Conservation (phyloP, 768 basidiomycete genomes). For the Lentinula guzmanii region DNA sequence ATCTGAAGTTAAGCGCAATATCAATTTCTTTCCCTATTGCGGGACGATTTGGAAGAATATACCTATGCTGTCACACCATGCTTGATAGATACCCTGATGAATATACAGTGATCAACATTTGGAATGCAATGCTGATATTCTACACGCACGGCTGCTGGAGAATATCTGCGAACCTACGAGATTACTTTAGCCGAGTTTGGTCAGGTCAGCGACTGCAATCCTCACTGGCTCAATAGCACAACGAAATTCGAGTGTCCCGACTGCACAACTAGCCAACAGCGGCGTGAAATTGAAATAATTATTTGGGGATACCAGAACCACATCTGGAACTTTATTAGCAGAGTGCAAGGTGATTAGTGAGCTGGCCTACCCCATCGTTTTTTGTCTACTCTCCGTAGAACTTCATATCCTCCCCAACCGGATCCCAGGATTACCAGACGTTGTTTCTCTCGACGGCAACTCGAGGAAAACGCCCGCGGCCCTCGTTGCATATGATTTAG, state of each 20-base stretch:
- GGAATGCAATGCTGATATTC: background rate
- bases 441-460: constrained; percentile 27
- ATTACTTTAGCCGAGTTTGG: background rate
- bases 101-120: background rate
- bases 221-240: constrained; percentile 77
- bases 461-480: constrained; percentile 17
- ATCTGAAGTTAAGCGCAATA: constrained; percentile 29
- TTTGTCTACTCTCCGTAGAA: constrained; percentile 62
- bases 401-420: constrained; percentile 75
- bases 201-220: background rate
- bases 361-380: constrained; percentile 53
- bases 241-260: constrained; percentile 80
- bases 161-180: constrained; percentile 46
- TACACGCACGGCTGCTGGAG: constrained; percentile 46
- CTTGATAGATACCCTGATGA: constrained; percentile 55
- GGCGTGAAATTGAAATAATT: constrained; percentile 68
- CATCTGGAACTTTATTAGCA: constrained; percentile 34
- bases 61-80: constrained; percentile 75
- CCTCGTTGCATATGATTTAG: background rate
- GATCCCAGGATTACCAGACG: constrained; percentile 67
- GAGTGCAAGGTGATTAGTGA: constrained; percentile 1
- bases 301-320: constrained; percentile 60
- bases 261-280: constrained; percentile 62
- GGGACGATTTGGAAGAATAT: constrained; percentile 9
- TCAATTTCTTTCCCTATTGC: background rate